Conservation (phyloP, 176 grass and related monocot species). For the Canna indica region DNA sequence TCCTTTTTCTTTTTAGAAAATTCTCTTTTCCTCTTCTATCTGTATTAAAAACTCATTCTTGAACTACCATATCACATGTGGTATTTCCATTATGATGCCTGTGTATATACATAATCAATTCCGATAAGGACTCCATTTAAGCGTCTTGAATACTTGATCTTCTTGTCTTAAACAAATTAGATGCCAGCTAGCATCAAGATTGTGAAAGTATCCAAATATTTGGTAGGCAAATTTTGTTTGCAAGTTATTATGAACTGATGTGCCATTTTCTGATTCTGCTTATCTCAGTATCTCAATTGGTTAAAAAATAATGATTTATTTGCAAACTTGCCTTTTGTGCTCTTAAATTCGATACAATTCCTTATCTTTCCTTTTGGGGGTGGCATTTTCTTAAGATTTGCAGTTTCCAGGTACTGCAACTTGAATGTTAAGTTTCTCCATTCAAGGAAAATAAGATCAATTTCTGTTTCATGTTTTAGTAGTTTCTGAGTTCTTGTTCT, state of each 20-base stretch:
- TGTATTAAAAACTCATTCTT: neutral
- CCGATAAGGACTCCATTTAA: too few relatives aligned
- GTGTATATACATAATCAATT: neutral
- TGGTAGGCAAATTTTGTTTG: too few relatives aligned
- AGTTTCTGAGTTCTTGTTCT: conserved; percentile 39
- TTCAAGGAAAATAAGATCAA: neutral
- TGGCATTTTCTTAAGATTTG: neutral
- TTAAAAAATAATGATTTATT: too few relatives aligned
- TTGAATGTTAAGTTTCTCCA: neutral
- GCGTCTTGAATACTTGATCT: neutral
- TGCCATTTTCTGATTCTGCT: too few relatives aligned
- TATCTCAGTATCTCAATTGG: too few relatives aligned
- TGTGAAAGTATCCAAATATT: neutral
- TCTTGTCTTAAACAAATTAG: neutral
- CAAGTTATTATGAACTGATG: too few relatives aligned
- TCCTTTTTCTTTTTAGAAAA: neutral
- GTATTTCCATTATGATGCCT: neutral
- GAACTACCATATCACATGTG: neutral
- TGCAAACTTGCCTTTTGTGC: neutral
- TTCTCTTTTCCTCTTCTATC: neutral
- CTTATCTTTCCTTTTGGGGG: neutral
- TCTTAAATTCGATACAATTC: neutral
- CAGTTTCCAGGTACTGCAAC: neutral
- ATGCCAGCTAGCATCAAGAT: neutral
- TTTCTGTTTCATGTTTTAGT: neutral